Base-by-base conservation (phyloP, 2,329 filamentous ascomycete species). In the Monilinia polystroma region DNA sequence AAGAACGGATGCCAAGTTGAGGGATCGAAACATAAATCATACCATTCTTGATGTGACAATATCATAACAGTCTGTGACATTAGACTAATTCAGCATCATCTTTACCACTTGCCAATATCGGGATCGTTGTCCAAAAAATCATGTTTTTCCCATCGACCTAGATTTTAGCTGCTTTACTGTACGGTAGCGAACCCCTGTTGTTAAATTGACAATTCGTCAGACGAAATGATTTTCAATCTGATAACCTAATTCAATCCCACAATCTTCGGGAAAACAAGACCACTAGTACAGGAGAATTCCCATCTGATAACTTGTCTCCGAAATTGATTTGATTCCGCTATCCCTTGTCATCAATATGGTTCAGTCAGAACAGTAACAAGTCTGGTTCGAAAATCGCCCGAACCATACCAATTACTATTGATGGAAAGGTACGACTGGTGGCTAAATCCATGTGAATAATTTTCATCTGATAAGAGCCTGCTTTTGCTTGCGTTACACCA, bases 181-280 rank as follows among this genome's bases (percentile, higher is more conserved):
- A 35, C 35, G n/a, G 35, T 56, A 35, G 32, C 32, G 32, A 35
- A 57, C 23, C 54, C 35, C n/a, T 14, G 54, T 56, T 35, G n/a
- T 16, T 29, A 35, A 49, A 35, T 23, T 49, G 43, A 47, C 43
- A 32, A 35, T 35, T 35, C 43, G 43, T 35, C 57, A 47, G 49
- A 49, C 35, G 45, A 60, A 60, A 51, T 51, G 58, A 60, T 51
- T 38, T 51, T 51, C 45, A 60, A 60, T 60, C 58, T 60, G 45
- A 60, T 60, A 60, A 60, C 58, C n/a, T 12, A 60, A 51, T 18
- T 20, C 8, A 35, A 12, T 38, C 29, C 58, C 58, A 51, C 20
- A 51, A 20, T 23, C 47, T 38, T 51, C 32, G 18, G 18, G 29
- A n/a, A n/a, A 3, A 18, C 20, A 59, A 47, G 41, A 20, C 20